Evolutionary conservation across 2,329 filamentous ascomycete genomes (phyloP).

Genomic region (Colletotrichum sidae): DNA sequence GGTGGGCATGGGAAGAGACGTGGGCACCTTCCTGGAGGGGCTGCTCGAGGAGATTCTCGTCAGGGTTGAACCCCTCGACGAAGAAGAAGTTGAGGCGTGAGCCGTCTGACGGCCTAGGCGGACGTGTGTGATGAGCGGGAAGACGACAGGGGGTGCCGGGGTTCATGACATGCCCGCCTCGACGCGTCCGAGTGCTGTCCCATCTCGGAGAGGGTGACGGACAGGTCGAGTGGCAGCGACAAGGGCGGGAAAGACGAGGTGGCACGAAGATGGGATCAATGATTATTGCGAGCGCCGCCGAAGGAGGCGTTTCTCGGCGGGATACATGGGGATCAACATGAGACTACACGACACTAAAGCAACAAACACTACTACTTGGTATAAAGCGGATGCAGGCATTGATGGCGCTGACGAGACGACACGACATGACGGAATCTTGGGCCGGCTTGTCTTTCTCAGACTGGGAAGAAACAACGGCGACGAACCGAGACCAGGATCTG

Average conservation of each 20-base stretch:
- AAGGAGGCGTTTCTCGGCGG: conserved; percentile 16
- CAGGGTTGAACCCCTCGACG: conserved; percentile 87
- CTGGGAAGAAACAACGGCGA: background rate
- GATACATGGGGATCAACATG: background rate
- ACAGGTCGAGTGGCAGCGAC: background rate
- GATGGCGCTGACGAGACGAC: conserved; percentile 8
- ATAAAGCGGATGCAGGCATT: background rate
- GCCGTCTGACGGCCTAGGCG: conserved; percentile 29
- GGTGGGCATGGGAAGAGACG: conserved; percentile 93
- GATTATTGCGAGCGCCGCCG: conserved; percentile 8
- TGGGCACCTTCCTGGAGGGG: conserved; percentile 89
- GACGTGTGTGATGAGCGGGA: conserved; percentile 21
- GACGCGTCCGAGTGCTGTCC: background rate
- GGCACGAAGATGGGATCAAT: conserved; percentile 16
- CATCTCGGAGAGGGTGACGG: background rate
- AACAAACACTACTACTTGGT: background rate
- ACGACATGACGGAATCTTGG: conserved; percentile 14
- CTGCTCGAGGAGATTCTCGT: conserved; percentile 94
- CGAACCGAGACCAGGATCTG: conserved; percentile 1
- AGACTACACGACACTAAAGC: conserved; percentile 16
- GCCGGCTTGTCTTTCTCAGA: conserved; percentile 10
- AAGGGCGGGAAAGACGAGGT: background rate
- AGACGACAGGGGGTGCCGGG: conserved; percentile 8
- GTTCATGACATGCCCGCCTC: conserved; percentile 12
- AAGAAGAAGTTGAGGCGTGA: conserved; percentile 61